Evolutionary conservation across 148 eudicot species (phyloP), one percentile per base, ranked within the genome.

Genomic region (Rhododendron kiyosumense): DNA sequence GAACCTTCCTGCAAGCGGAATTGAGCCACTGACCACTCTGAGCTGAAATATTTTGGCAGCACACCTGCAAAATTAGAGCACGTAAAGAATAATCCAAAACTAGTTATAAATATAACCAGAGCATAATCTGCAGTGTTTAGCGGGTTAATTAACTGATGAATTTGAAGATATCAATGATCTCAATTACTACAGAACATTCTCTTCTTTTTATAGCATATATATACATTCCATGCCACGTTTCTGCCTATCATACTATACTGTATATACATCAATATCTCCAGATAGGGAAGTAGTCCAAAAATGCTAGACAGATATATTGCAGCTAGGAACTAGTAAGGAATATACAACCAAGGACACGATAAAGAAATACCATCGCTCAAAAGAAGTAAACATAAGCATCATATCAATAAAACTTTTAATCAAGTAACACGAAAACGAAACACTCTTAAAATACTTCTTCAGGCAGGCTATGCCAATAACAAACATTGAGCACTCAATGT

Each of bases 21-120:
- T 86, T 91, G 91, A 54, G 96, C 96, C 82, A 93, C 85, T 5
- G 96, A 93, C 96, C 96, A 91, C 87, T 92, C 93, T 41, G 94
- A 93, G 78, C 91, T 91, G 89, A 93, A 93, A 86, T 93, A 93
- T 81, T 89, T 92, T 63, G 95, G 95, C 84, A 93, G 88, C 73
- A 92, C 92, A 67, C 95, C 95, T 88, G 94, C 89, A 92, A 79
- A 51, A 85, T 82, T 86, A 83, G 73, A 82, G 85, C 63, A 84
- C 6, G 7, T 34, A 2, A 45, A 82, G 9, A 75, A 79, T 45
- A 63, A 11, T 32, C 82, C 15, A 61, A 61, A 77, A 34, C 46
- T 45, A 32, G 32, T 46, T 3, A 63, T 24, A 74, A 61, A n/a
- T 12, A 71, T 80, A 26, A 18, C 78, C 49, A 4, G 7, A 48